Percentiles rank a stretch among this genome's conserved stretches.
These are phyloP conservation scores for Alternaria panax DNA, from an alignment of 2,329 filamentous ascomycete species.

Conservation along the genomic window DNA sequence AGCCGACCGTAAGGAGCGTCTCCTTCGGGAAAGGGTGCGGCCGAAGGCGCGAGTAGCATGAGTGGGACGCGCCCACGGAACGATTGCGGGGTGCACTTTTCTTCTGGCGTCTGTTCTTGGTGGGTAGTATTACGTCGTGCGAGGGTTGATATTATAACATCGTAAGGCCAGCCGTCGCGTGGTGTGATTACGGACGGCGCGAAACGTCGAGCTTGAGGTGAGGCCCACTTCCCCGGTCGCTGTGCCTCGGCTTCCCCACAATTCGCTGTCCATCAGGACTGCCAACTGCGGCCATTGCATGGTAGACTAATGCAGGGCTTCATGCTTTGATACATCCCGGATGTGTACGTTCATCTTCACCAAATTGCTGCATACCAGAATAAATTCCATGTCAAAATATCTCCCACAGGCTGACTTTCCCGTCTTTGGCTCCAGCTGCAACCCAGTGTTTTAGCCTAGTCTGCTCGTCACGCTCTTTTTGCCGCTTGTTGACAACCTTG, in stretches of 20 bases:
- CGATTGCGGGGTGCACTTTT: not conserved
- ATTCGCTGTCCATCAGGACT: constrained; percentile 6
- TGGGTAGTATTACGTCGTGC: not conserved
- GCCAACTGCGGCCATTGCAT: not conserved
- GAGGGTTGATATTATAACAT: constrained; percentile 13
- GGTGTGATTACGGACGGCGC: constrained; percentile 9
- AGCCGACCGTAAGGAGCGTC: constrained; percentile 3
- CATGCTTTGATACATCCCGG: not conserved
- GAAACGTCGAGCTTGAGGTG: constrained; percentile 5
- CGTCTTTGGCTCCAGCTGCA: constrained; percentile 90
- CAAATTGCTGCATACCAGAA: not conserved
- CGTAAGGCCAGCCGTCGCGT: constrained; percentile 2
- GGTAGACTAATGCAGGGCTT: not conserved
- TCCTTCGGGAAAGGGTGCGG: constrained; percentile 3
- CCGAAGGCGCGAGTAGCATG: constrained; percentile 4
- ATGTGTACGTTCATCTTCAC: not conserved
- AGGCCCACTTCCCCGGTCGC: constrained; percentile 23
- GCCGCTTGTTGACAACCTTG: not conserved
- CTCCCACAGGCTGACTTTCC: constrained; percentile 94
- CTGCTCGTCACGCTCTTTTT: constrained; percentile 54
- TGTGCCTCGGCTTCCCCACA: constrained; percentile 29
- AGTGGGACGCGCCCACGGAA: not conserved
- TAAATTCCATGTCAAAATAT: constrained; percentile 65
- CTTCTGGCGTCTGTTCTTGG: not conserved
- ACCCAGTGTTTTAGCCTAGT: constrained; percentile 84